A percentile compares a stretch with the other conserved stretches of the same genome.
Evolutionary conservation across 192 early-diverging fungal species (phyloP).

Genomic region (Backusella mclennaniae): DNA sequence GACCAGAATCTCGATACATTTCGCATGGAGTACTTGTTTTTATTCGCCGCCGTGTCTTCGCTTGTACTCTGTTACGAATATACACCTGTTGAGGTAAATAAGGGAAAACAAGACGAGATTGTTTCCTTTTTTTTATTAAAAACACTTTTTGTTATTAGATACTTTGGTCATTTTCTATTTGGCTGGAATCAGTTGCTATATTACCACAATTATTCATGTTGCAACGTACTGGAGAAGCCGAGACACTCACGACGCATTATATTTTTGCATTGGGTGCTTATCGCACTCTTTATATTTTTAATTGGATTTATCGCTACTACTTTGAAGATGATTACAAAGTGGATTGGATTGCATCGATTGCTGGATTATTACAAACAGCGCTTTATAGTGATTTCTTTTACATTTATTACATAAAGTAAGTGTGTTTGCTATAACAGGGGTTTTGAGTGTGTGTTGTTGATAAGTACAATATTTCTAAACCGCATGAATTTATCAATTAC

Average conservation of each 20-base stretch:
- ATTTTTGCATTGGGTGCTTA: slow-evolving; percentile 96
- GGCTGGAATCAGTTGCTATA: slow-evolving; percentile 95
- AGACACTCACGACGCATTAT: slow-evolving; percentile 99
- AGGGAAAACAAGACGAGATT: neutral
- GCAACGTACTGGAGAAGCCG: slow-evolving; percentile 94
- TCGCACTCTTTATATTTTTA: slow-evolving; percentile 81
- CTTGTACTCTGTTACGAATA: slow-evolving; percentile 5
- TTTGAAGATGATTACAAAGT: neutral
- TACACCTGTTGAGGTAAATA: neutral
- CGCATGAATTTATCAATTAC: neutral
- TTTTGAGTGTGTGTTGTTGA: neutral
- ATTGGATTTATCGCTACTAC: slow-evolving; percentile 93
- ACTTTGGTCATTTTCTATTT: slow-evolving; percentile 97
- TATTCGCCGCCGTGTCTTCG: neutral
- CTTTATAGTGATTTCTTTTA: slow-evolving; percentile 99
- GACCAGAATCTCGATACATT: slow-evolving; percentile 91
- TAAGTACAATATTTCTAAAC: neutral
- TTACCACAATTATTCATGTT: slow-evolving; percentile 98
- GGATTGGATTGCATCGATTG: slow-evolving; percentile 86
- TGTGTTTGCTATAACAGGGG: neutral
- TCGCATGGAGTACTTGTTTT: slow-evolving; percentile 76
- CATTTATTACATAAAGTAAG: slow-evolving; percentile 83
- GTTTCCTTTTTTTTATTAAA: neutral
- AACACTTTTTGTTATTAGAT: slow-evolving; percentile 51
- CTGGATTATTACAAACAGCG: slow-evolving; percentile 92